phyloP scores from a whole-genome alignment of 192 early-diverging fungal genomes.

The Rhizoclosmatium globosum region DNA sequence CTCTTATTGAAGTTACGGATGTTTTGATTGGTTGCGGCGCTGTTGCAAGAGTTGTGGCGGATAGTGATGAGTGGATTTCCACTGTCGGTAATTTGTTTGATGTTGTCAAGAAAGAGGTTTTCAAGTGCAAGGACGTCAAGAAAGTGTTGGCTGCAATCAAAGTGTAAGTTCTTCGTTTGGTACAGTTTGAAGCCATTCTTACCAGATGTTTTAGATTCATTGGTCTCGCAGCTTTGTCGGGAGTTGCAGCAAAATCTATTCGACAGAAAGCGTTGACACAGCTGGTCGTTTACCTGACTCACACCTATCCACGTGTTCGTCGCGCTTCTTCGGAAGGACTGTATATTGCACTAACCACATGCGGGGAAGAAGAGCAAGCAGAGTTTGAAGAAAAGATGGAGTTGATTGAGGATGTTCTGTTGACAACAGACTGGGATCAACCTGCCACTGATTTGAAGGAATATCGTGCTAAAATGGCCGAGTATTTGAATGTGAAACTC shows the following conservation, averaged over 20 bases:
- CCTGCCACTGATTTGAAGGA: constrained; percentile 54
- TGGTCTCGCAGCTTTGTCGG: constrained; percentile 52
- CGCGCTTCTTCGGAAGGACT: constrained; percentile 74
- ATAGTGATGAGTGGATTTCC: constrained; percentile 27
- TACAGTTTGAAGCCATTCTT: background rate
- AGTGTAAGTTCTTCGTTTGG: constrained; percentile 57
- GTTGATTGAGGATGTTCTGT: constrained; percentile 68
- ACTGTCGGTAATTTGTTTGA: constrained; percentile 51
- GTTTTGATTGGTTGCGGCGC: constrained; percentile 66
- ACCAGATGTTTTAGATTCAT: constrained; percentile 50
- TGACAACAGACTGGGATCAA: constrained; percentile 71
- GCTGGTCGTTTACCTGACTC: constrained; percentile 70
- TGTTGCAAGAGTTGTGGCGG: constrained; percentile 39
- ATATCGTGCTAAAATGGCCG: constrained; percentile 32
- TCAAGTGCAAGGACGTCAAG: constrained; percentile 64
- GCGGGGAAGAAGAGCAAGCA: constrained; percentile 47
- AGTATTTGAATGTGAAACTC: constrained; percentile 20
- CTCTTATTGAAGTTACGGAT: constrained; percentile 74
- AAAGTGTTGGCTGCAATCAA: constrained; percentile 71
- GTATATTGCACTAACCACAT: constrained; percentile 69
- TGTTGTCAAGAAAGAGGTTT: constrained; percentile 54
- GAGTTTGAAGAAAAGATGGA: constrained; percentile 47
- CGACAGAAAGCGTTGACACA: constrained; percentile 63
- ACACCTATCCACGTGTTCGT: constrained; percentile 83
- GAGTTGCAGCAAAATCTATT: constrained; percentile 11